These are phyloP conservation scores for Geoglossum cookeanum DNA, from an alignment of 2,329 filamentous ascomycete genomes.

Conservation along the genomic window DNA sequence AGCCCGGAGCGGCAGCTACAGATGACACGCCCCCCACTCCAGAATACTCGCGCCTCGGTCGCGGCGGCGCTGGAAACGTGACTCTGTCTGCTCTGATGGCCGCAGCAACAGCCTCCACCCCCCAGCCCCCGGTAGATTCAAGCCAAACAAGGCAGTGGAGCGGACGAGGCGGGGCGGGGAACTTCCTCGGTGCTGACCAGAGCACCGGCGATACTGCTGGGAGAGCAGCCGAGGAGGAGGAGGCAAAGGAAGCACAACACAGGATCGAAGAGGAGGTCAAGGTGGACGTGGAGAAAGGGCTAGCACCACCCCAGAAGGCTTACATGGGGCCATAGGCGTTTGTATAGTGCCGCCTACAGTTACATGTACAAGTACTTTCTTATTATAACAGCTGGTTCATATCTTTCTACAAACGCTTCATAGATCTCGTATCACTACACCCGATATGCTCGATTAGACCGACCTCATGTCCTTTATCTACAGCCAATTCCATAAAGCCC, in stretches of 20 bases:
- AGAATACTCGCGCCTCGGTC: constrained; percentile 22
- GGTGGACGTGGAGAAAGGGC: constrained; percentile 28
- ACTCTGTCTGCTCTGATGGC: constrained; percentile 4
- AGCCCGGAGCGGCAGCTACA: constrained; percentile 11
- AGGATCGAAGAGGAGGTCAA: constrained; percentile 26
- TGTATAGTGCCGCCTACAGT: no score
- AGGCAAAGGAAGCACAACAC: constrained; percentile 17
- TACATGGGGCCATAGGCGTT: constrained; percentile 15
- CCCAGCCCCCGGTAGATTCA: constrained; percentile 3
- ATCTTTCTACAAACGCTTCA: neutral
- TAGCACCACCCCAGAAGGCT: constrained; percentile 28
- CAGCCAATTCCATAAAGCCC: no score
- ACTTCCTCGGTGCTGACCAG: constrained; percentile 22
- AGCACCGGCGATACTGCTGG: neutral
- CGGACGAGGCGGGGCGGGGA: constrained; percentile 40
- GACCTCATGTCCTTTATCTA: neutral
- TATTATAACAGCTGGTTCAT: neutral
- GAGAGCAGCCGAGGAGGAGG: constrained; percentile 4
- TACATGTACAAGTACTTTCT: neutral
- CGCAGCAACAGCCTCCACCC: neutral
- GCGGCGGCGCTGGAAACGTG: constrained; percentile 45
- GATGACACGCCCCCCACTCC: constrained; percentile 21
- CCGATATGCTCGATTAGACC: neutral
- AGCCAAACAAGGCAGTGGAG: constrained; percentile 6
- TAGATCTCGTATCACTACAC: neutral